Evolutionary conservation across 2,329 filamentous ascomycete genomes (phyloP), one percentile per base, ranked within the genome.

Genomic region (Scedosporium aurantiacum): DNA sequence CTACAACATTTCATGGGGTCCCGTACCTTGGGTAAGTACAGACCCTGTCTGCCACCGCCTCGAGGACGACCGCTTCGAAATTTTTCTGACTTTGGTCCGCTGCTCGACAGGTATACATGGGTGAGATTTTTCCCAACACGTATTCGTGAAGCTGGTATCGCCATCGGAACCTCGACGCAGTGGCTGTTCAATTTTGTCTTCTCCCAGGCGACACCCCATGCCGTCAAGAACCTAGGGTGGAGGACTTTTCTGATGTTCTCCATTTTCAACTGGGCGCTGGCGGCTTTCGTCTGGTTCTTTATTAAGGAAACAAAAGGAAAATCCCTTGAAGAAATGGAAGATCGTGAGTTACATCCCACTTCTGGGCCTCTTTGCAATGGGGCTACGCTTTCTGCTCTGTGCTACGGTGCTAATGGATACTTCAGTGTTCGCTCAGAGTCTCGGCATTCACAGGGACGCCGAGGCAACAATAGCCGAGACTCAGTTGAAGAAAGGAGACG

Each of bases 131-230:
- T 65, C 78, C 79, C 0, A 76, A 74, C 0, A 71, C 27, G 79
- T 5, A 76, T 82, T 56, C 75, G 80, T 12, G 79, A 80, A 59
- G 70, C 75, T 3, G 79, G 78, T 7, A 75, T 79, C 32, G 76
- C 78, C n/a, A 71, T 79, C 37, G 78, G 76, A 8, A 79, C 78
- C 5, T 71, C 76, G 0, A 77, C 76, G 0, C 78, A 82, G 65
- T 82, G 78, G 79, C 69, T 78, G 1, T 79, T 76, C 68, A 81
- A 80, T 68, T 82, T 80, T 68, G 71, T 76, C 28, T 78, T 80
- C 68, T 71, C 74, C 0, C 73, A 79, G 28, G 71, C 73, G 16
- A 81, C 79, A 1, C 79, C 79, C 0, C 78, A 78, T 59, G 73
- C 79, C 8, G 73, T 81, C 37, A 67, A 69, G 0, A 76, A 77